These are phyloP conservation scores for Nosema muscidifuracis DNA, from an alignment of 371 early-diverging fungal species.

Conservation along the genomic window DNA sequence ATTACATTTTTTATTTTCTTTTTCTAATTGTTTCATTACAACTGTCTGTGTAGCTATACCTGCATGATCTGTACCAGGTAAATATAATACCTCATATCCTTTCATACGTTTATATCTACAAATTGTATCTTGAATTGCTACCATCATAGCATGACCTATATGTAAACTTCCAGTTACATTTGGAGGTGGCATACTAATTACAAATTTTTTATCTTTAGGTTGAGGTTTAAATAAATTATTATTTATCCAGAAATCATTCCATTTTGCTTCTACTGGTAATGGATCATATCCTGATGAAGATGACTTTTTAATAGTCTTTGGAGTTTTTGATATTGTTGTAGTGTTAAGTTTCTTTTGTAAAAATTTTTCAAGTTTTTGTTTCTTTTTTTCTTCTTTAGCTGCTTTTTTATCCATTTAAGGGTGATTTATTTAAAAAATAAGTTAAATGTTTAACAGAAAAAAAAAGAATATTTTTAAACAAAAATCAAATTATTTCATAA, in stretches of 20 bases:
- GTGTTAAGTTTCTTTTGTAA: conserved; percentile 72
- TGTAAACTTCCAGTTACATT: conserved; percentile 97
- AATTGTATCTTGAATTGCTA: conserved; percentile 87
- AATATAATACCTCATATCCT: conserved; percentile 82
- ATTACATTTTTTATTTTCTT: conserved; percentile 71
- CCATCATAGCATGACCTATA: conserved; percentile 90
- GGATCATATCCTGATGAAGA: conserved; percentile 70
- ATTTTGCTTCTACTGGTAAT: conserved; percentile 79
- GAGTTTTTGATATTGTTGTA: conserved; percentile 18
- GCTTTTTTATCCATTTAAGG: conserved; percentile 56
- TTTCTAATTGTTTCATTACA: conserved; percentile 85
- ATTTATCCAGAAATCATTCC: conserved; percentile 90
- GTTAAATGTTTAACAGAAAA: no score
- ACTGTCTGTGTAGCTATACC: conserved; percentile 96
- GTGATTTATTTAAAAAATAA: not conserved
- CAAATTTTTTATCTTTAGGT: conserved; percentile 66
- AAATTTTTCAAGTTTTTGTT: conserved; percentile 82
- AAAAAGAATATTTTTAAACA: no score
- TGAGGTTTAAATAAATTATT: conserved; percentile 80
- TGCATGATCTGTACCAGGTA: conserved; percentile 97
- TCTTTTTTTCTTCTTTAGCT: conserved; percentile 79
- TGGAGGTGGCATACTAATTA: conserved; percentile 92
- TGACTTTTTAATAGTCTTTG: conserved; percentile 37
- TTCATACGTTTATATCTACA: conserved; percentile 90
- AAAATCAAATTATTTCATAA: no score